Evolutionary conservation across 2,329 filamentous ascomycete genomes (phyloP), one percentile per base, ranked within the genome.

Genomic region (Chaetomiaceae sp.): DNA sequence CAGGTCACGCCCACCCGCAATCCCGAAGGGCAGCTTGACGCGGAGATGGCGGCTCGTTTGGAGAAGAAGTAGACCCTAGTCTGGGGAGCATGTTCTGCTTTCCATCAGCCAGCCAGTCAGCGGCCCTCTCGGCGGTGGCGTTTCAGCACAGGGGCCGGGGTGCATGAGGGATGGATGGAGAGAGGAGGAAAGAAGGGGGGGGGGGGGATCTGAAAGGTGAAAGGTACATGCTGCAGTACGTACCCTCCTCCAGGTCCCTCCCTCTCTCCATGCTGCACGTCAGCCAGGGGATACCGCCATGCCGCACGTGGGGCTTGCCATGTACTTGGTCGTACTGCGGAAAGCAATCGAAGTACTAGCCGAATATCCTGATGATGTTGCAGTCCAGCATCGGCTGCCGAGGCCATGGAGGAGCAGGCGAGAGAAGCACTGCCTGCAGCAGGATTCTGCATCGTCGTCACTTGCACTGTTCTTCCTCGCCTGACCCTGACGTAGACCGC

Each of bases 111-210:
- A 49, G 44, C 34, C 46, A 46, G 30, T 58, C 33, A 42, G 49
- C 41, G 36, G 16, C 32, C 29, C 40, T 38, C 33, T 48, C 33
- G 41, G 54, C 56, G 56, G 54, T 55, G 54, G 55, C 56, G 61
- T 63, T 65, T 64, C 58, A 63, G 57, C 49, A 51, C 58, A 51
- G 53, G 54, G 58, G 53, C 60, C 56, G 57, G 58, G 62, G 57
- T 61, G 53, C 56, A 58, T 56, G 46, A 54, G 41, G 32, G 46
- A 44, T n/a, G n/a, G n/a, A 38, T 48, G 34, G 41, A 53, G 47
- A n/a, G n/a, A n/a, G n/a, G n/a, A n/a, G n/a, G n/a, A n/a, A n/a
- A n/a, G n/a, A n/a, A n/a, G n/a, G n/a, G n/a, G n/a, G n/a, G n/a
- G 40, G 32, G 41, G 46, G 13, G 30, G 44, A 21, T 33, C 25